Conservation (phyloP, 2,329 filamentous ascomycete genomes). For the Hysterium pulicare region DNA sequence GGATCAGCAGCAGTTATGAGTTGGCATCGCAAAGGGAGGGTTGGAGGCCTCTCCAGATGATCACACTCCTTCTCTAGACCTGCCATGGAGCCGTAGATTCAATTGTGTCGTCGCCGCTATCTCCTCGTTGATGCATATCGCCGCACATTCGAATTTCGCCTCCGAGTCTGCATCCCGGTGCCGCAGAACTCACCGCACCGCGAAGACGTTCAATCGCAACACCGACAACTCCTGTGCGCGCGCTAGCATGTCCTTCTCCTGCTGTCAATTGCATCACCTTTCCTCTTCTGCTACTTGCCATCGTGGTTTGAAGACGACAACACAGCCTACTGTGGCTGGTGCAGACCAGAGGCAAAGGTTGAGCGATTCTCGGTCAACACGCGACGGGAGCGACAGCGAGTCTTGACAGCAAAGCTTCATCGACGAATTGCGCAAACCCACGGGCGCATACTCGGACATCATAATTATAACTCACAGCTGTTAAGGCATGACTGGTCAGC, state of each 20-base stretch:
- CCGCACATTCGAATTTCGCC: constrained; percentile 3
- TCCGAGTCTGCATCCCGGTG: background rate
- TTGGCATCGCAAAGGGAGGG: background rate
- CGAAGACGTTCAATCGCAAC: background rate
- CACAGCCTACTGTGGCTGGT: constrained; percentile 3
- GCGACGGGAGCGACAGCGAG: background rate
- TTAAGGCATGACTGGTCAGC: constrained; percentile 2
- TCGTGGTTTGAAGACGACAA: background rate
- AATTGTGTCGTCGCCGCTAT: constrained; percentile 1
- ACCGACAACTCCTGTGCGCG: background rate
- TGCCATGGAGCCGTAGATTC: background rate
- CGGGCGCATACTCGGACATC: background rate
- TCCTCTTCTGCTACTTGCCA: constrained; percentile 1
- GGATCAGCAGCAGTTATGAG: constrained; percentile 2
- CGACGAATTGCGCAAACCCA: constrained; percentile 2
- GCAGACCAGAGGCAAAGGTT: constrained; percentile 1
- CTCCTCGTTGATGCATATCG: background rate
- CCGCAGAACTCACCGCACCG: background rate
- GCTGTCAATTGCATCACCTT: background rate
- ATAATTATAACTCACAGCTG: background rate
- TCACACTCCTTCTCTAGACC: background rate
- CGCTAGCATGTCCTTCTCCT: constrained; percentile 1
- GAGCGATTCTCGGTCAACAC: background rate
- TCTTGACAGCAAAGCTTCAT: background rate
- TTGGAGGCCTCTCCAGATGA: background rate